Base-by-base conservation (phyloP, 495 filamentous ascomycete genomes). In the Pyrenopolyporus hunteri region DNA sequence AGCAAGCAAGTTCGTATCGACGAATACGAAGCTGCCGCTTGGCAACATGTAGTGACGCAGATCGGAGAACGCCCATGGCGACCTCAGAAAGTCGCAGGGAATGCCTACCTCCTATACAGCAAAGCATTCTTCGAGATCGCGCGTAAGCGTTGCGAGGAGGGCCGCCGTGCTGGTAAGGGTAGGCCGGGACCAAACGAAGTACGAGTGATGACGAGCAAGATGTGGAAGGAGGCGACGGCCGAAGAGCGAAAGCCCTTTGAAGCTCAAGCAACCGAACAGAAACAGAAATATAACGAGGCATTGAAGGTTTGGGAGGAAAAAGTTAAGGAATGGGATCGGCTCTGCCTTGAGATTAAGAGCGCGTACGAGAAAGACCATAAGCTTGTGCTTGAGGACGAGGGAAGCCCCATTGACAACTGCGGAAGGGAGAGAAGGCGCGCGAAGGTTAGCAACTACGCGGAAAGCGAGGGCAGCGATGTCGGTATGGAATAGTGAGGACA, bases 181-280 rank as follows among this genome's bases (percentile, higher is more conserved):
- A 87, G 89, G 61, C 79, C 87, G 1, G 81, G 84, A 33, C 86
- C 87, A 1, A 93, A 93, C 62, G 91, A 94, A 59, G 87, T 98
- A 45, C 87, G 94, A 28, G 80, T 84, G 6, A 89, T 89, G 56
- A 80, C 93, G 14, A 90, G 92, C 13, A 85, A 87, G 65, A 92
- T 92, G 89, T 98, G 94, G 94, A 87, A 89, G 59, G 86, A 89
- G 50, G 87, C 89, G 0, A 64, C 78, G 3, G 80, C 82, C 6
- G 89, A 87, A 28, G 80, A 82, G 57, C 89, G 87, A 70, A 77
- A 81, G 68, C 92, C 91, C 20, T 97, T 90, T 64, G 75, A 90
- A 50, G 87, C 90, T 31, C 80, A 85, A 67, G 87, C 87, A 3
- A 83, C 88, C 57, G 81, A 78, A 13, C 85, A 89, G 57, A 91